Evolutionary conservation across 2,329 filamentous ascomycete genomes (phyloP).

Genomic region (Magnaporthales sp.): DNA sequence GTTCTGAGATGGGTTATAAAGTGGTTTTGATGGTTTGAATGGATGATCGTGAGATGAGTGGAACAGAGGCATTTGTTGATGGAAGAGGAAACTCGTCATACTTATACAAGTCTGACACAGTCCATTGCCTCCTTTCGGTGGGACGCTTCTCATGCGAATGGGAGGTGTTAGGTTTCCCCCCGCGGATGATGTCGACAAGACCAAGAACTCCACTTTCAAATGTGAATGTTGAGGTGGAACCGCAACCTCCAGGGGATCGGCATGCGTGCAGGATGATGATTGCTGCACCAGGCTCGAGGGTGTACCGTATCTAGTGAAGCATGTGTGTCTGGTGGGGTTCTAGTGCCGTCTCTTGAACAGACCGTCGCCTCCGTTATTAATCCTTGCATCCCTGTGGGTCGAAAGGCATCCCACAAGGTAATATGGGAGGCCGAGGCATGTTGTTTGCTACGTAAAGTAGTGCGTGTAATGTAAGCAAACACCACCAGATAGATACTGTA

Average conservation of each 20-base stretch:
- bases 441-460: not conserved
- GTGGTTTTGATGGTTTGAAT: not conserved
- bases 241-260: not conserved
- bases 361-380: not conserved
- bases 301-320: not conserved
- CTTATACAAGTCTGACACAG: constrained; percentile 4
- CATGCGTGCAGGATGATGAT: not conserved
- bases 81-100: constrained; percentile 1
- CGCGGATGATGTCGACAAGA: not conserved
- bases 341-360: not conserved
- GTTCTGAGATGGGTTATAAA: not conserved
- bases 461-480: not conserved
- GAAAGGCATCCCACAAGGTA: not conserved
- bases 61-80: not conserved
- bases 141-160: not conserved
- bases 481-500: not conserved
- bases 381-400: not conserved
- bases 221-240: not conserved
- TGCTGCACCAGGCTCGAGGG: not conserved
- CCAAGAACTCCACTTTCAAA: not conserved
- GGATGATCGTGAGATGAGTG: constrained; percentile 2
- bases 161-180: not conserved
- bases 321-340: not conserved
- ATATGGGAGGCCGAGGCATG: not conserved
- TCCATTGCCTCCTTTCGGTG: not conserved